These are phyloP conservation scores for Chionographis japonica DNA, from an alignment of 106 monocot genomes.

Conservation along the genomic window DNA sequence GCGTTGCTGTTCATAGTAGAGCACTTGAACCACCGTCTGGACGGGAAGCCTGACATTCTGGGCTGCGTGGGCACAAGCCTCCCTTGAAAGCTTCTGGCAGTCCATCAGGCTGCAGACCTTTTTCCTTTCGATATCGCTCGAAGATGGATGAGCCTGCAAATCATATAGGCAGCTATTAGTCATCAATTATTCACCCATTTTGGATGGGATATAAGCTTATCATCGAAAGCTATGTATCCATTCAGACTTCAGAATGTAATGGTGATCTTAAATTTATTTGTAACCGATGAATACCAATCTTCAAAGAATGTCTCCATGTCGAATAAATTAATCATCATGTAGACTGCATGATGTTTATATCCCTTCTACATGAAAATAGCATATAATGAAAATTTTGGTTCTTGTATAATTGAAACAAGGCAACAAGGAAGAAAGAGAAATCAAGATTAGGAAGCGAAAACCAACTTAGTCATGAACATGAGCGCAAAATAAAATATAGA, in stretches of 20 bases:
- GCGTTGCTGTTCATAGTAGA: conserved; percentile 74
- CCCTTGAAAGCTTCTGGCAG: conserved; percentile 78
- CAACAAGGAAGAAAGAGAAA: neutral
- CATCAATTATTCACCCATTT: no score
- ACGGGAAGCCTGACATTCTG: conserved; percentile 84
- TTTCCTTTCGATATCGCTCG: conserved; percentile 66
- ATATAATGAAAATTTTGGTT: neutral
- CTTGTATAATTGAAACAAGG: neutral
- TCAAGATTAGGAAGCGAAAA: neutral
- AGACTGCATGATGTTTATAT: no score
- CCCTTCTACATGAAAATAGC: neutral
- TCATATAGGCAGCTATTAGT: neutral
- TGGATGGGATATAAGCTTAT: no score
- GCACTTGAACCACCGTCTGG: conserved; percentile 60
- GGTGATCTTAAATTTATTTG: no score
- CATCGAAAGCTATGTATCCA: no score
- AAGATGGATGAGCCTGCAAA: conserved; percentile 63
- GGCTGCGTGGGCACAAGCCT: conserved; percentile 93
- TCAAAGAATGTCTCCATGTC: no score
- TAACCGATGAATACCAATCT: no score
- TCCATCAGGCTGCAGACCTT: conserved; percentile 75
- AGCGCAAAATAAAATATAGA: no score
- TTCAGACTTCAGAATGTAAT: no score
- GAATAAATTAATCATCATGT: no score
- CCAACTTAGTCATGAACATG: neutral